These are phyloP conservation scores for Ogataea methylovora DNA, from an alignment of 805 yeast species.

Conservation along the genomic window DNA sequence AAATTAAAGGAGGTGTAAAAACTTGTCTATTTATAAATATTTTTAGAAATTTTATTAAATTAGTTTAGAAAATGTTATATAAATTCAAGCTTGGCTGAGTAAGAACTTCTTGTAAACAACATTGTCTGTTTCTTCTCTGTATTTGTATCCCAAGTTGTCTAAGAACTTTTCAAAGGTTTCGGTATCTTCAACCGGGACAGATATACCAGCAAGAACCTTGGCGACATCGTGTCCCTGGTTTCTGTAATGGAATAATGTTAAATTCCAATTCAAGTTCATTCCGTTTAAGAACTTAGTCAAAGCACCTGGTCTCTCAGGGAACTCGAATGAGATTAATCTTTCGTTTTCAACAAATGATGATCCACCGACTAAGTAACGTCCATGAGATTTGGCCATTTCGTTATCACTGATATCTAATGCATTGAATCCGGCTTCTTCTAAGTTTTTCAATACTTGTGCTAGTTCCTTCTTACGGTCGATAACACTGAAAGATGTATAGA, in stretches of 20 bases:
- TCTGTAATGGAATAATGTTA: slow-evolving; percentile 92
- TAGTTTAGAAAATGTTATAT: no score
- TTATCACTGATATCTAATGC: slow-evolving; percentile 86
- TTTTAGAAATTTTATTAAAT: no score
- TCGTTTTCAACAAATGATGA: slow-evolving; percentile 68
- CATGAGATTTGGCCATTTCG: slow-evolving; percentile 93
- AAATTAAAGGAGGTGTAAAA: no score
- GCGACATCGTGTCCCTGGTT: slow-evolving; percentile 96
- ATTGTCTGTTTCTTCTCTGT: slow-evolving; percentile 77
- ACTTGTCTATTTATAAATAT: no score
- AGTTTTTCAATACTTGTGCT: slow-evolving; percentile 47
- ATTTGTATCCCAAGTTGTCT: slow-evolving; percentile 65
- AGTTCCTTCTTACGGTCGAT: slow-evolving; percentile 70
- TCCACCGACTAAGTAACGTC: slow-evolving; percentile 95
- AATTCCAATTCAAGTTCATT: slow-evolving; percentile 77
- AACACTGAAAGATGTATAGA: slow-evolving; percentile 85
- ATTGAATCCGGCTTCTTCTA: slow-evolving; percentile 57
- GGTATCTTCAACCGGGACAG: slow-evolving; percentile 67
- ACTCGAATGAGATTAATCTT: slow-evolving; percentile 76
- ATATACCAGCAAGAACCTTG: slow-evolving; percentile 83
- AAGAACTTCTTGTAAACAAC: slow-evolving; percentile 75
- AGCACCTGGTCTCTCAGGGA: slow-evolving; percentile 98
- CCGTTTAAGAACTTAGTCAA: slow-evolving; percentile 69
- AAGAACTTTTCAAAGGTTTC: slow-evolving; percentile 62
- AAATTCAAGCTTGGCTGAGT: no score